Conservation (phyloP, 2,329 filamentous ascomycete genomes). For the Fusarium drepaniforme region DNA sequence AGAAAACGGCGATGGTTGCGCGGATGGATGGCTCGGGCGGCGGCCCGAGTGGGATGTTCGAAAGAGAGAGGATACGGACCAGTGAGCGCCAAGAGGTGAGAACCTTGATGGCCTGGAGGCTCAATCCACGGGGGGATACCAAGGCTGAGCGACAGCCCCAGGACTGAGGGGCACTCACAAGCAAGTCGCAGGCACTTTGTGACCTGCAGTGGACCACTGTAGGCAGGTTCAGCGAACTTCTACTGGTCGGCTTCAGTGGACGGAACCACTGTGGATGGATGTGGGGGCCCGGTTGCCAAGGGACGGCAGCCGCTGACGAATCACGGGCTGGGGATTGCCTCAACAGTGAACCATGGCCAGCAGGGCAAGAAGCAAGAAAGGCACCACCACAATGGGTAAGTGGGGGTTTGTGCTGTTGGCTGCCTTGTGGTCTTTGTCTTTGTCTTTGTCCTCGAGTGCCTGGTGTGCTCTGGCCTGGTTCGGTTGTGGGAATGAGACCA, state of each 20-base stretch:
- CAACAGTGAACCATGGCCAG: neutral
- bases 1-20: conserved; percentile 10
- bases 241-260: neutral
- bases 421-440: neutral
- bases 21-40: conserved; percentile 25
- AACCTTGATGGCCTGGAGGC: conserved; percentile 47
- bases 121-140: conserved; percentile 7
- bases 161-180: conserved; percentile 35
- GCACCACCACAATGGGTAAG: conserved; percentile 7
- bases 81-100: conserved; percentile 41
- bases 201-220: conserved; percentile 6
- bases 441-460: neutral
- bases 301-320: conserved; percentile 17
- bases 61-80: conserved; percentile 9
- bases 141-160: conserved; percentile 19
- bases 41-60: conserved; percentile 34
- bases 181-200: conserved; percentile 16
- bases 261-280: neutral
- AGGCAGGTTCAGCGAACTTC: neutral
- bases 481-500: neutral
- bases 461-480: neutral
- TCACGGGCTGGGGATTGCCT: conserved; percentile 14
- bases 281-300: conserved; percentile 18
- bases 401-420: conserved; percentile 1
- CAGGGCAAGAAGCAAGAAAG: neutral